A percentile compares a stretch with the other conserved stretches of the same genome.
These are phyloP conservation scores for Hypoxylon rickii DNA, from an alignment of 495 filamentous ascomycete genomes.

Conservation along the genomic window DNA sequence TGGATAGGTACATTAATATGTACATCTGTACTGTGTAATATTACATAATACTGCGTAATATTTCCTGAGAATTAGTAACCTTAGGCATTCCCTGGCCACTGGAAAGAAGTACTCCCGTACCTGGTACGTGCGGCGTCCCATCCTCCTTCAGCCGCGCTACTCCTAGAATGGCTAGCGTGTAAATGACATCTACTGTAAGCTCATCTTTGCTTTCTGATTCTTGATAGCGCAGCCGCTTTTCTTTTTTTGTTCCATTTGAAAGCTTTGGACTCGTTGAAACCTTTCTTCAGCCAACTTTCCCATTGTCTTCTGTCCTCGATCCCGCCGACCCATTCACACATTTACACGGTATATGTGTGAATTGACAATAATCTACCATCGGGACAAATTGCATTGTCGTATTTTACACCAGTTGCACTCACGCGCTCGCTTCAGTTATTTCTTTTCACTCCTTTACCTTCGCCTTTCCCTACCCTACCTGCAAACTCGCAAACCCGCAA, in stretches of 20 bases:
- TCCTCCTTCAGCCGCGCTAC: constrained; percentile 34
- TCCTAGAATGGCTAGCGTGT: background rate
- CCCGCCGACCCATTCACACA: background rate
- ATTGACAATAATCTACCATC: constrained; percentile 1
- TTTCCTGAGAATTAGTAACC: too few relatives aligned
- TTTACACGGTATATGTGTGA: constrained; percentile 1
- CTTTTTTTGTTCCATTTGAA: constrained; percentile 21
- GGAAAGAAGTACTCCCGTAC: too few relatives aligned
- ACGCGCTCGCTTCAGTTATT: too few relatives aligned
- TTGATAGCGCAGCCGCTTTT: constrained; percentile 10
- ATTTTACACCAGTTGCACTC: too few relatives aligned
- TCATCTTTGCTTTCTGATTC: constrained; percentile 11
- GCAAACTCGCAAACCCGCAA: too few relatives aligned
- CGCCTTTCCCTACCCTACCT: too few relatives aligned
- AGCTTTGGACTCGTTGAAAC: constrained; percentile 27
- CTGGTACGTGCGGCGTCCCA: constrained; percentile 6
- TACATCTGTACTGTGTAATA: too few relatives aligned
- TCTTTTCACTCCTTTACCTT: background rate
- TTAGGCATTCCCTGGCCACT: too few relatives aligned
- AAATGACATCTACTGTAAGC: too few relatives aligned
- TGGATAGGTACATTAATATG: too few relatives aligned
- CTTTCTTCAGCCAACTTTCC: constrained; percentile 11
- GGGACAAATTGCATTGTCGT: background rate
- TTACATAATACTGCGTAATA: too few relatives aligned
- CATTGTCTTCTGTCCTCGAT: constrained; percentile 12